A percentile compares a stretch with the other conserved stretches of the same genome.
phyloP scores from a whole-genome alignment of 2,329 filamentous ascomycete species.

The Fusarium lyarnte region DNA sequence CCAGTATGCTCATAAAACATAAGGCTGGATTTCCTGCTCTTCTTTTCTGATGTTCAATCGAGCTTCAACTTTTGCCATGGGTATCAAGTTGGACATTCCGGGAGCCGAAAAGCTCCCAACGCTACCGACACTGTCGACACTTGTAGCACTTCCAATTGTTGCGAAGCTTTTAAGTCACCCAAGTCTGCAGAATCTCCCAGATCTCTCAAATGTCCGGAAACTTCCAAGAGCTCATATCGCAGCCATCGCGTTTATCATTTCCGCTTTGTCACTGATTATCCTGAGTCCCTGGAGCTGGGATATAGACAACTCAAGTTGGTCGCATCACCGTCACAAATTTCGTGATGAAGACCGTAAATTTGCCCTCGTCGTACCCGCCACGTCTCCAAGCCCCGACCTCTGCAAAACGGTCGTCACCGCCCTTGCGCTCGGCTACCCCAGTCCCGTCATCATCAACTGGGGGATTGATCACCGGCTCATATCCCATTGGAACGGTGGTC shows the following conservation, averaged over 20 bases:
- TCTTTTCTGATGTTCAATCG: not conserved
- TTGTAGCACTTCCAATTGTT: not conserved
- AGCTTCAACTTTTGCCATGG: not conserved
- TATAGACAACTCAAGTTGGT: not conserved
- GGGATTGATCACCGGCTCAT: not conserved
- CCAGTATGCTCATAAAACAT: not conserved
- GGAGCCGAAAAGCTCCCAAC: not conserved
- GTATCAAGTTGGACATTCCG: not conserved
- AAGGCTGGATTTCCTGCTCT: not conserved
- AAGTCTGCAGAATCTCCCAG: not conserved
- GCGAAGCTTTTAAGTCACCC: accelerated
- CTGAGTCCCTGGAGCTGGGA: not conserved
- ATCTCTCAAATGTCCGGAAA: not conserved
- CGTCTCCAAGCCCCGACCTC: not conserved
- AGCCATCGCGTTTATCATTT: not conserved
- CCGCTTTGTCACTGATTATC: not conserved
- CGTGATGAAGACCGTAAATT: conserved; percentile 1
- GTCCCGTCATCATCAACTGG: conserved; percentile 13
- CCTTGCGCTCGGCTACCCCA: conserved; percentile 10
- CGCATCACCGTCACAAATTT: not conserved
- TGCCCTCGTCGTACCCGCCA: conserved; percentile 8
- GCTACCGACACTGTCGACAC: not conserved
- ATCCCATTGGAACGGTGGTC: not conserved
- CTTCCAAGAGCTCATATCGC: not conserved
- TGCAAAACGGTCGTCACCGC: conserved; percentile 9